phyloP scores from a whole-genome alignment of 495 filamentous ascomycete genomes.

The Margaritispora aquatica region DNA sequence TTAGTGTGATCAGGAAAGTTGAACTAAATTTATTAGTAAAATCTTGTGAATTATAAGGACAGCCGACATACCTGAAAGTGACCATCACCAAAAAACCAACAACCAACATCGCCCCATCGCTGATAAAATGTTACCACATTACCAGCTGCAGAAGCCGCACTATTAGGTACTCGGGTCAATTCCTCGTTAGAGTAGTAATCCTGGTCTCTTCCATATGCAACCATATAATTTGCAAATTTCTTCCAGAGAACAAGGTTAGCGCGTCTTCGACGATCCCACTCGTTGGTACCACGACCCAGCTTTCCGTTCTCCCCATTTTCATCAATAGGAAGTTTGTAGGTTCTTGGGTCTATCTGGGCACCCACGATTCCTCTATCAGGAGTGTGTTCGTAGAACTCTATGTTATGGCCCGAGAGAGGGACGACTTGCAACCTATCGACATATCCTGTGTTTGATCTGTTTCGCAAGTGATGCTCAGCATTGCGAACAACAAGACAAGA shows the following conservation, averaged over 20 bases:
- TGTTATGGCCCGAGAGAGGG: slow-evolving; percentile 48
- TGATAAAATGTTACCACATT: slow-evolving; percentile 86
- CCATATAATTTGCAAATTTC: slow-evolving; percentile 95
- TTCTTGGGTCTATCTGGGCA: slow-evolving; percentile 51
- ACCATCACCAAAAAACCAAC: slow-evolving; percentile 86
- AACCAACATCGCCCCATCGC: slow-evolving; percentile 76
- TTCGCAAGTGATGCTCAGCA: slow-evolving; percentile 51
- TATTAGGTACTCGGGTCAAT: slow-evolving; percentile 40
- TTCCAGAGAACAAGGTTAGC: slow-evolving; percentile 76
- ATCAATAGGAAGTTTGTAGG: slow-evolving; percentile 49
- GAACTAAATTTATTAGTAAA: slow-evolving; percentile 46
- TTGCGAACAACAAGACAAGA: slow-evolving; percentile 65
- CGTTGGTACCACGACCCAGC: slow-evolving; percentile 43
- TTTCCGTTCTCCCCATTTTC: slow-evolving; percentile 47
- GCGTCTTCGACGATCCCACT: slow-evolving; percentile 63
- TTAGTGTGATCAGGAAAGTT: slow-evolving; percentile 99
- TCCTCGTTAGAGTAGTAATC: slow-evolving; percentile 38
- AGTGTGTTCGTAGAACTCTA: slow-evolving; percentile 78
- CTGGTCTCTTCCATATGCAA: slow-evolving; percentile 48
- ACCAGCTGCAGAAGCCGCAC: slow-evolving; percentile 41
- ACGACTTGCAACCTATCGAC: slow-evolving; percentile 58
- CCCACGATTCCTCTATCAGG: slow-evolving; percentile 58
- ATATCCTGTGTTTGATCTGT: slow-evolving; percentile 46
- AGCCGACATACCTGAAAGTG: slow-evolving; percentile 61
- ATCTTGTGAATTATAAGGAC: slow-evolving; percentile 2